Evolutionary conservation across 2,329 filamentous ascomycete species (phyloP).

Genomic region (Aspergillus clavatus): DNA sequence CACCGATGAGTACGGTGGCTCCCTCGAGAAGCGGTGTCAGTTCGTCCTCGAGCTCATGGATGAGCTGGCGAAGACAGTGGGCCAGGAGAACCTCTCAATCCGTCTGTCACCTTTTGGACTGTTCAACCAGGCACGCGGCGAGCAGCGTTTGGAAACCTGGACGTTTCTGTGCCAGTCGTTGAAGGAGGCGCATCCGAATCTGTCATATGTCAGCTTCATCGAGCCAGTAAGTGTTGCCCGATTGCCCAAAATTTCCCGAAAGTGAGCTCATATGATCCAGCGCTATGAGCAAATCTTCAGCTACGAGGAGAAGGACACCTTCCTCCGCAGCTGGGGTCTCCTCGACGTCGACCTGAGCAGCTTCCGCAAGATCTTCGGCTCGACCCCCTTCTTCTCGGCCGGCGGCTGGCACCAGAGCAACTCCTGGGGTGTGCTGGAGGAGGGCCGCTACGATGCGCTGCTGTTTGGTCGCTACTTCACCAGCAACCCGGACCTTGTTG

Average conservation of each 20-base stretch:
- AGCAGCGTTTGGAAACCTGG: slow-evolving; percentile 52
- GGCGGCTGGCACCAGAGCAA: slow-evolving; percentile 53
- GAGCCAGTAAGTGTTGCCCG: slow-evolving; percentile 39
- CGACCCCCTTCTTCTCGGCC: slow-evolving; percentile 53
- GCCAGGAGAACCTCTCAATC: slow-evolving; percentile 44
- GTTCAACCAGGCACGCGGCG: slow-evolving; percentile 49
- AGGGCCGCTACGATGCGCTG: slow-evolving; percentile 46
- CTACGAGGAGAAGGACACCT: slow-evolving; percentile 46
- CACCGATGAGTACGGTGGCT: slow-evolving; percentile 49
- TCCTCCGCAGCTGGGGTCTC: slow-evolving; percentile 47
- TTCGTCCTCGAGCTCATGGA: slow-evolving; percentile 56
- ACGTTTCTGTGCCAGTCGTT: slow-evolving; percentile 46
- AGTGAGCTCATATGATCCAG: slow-evolving; percentile 9
- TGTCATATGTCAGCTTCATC: slow-evolving; percentile 54
- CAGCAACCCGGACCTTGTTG: slow-evolving; percentile 47
- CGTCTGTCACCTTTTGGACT: slow-evolving; percentile 48
- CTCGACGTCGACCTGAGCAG: slow-evolving; percentile 42
- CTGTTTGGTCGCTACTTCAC: slow-evolving; percentile 47
- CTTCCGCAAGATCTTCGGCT: slow-evolving; percentile 50
- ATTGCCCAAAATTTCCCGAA: not conserved
- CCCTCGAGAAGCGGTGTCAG: slow-evolving; percentile 48
- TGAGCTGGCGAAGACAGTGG: slow-evolving; percentile 41
- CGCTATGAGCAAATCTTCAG: slow-evolving; percentile 52
- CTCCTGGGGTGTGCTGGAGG: slow-evolving; percentile 47
- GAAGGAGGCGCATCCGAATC: slow-evolving; percentile 40